phyloP scores from a whole-genome alignment of 78 protist species.

The Dictyostelium capitatum region DNA sequence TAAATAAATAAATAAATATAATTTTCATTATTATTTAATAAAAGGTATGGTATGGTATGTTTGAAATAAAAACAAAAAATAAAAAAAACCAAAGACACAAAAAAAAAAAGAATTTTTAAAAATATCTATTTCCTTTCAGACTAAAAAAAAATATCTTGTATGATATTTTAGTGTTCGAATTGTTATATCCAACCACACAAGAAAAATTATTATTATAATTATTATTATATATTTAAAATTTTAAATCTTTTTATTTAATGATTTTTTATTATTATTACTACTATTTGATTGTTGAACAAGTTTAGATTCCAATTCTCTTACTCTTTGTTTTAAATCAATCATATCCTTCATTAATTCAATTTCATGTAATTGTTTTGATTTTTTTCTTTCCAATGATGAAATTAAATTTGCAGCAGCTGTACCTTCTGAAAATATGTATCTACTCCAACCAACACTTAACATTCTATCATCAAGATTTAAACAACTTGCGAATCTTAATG shows the following conservation, averaged over 20 bases:
- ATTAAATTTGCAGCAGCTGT: neutral
- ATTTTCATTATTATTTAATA: too few species aligned
- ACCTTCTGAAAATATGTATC: neutral
- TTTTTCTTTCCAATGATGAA: neutral
- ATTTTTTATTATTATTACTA: neutral
- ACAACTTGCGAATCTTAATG: neutral
- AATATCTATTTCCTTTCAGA: too few species aligned
- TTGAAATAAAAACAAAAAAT: too few species aligned
- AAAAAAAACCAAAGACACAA: neutral
- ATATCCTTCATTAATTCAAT: constrained; percentile 13
- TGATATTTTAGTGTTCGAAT: too few species aligned
- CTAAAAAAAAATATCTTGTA: too few species aligned
- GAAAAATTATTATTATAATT: too few species aligned
- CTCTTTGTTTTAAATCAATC: neutral
- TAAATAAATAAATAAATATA: neutral
- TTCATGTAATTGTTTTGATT: neutral
- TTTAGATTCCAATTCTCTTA: neutral
- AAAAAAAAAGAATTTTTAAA: neutral
- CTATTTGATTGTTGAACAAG: neutral
- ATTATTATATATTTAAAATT: too few species aligned
- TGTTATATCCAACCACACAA: too few species aligned
- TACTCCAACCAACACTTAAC: neutral
- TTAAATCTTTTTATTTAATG: neutral
- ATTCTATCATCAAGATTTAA: too few species aligned
- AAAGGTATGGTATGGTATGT: too few species aligned